These are phyloP conservation scores for Termitomyces titanicus DNA, from an alignment of 768 basidiomycete genomes.

Conservation along the genomic window DNA sequence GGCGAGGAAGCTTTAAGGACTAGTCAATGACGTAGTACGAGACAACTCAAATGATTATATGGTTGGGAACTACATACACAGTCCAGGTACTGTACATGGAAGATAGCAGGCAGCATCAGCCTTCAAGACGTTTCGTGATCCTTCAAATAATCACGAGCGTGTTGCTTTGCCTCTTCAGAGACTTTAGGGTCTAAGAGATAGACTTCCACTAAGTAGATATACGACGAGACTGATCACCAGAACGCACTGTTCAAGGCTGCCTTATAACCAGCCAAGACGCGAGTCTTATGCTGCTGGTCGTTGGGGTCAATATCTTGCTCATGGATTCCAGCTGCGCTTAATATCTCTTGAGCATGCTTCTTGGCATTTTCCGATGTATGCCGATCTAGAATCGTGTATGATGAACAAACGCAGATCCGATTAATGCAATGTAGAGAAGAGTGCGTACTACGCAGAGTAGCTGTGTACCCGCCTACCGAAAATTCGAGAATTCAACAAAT, in stretches of 20 bases:
- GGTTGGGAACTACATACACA: too few relatives aligned
- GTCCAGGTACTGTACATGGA: too few relatives aligned
- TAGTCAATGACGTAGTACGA: too few relatives aligned
- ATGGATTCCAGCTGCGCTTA: constrained; percentile 39
- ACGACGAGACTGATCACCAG: not conserved
- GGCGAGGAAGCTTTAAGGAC: too few relatives aligned
- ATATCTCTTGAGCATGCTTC: constrained; percentile 49
- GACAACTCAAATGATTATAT: too few relatives aligned
- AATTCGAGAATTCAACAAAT: too few relatives aligned
- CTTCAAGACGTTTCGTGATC: constrained; percentile 4
- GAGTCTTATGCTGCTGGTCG: constrained; percentile 38
- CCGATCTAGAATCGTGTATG: constrained; percentile 29
- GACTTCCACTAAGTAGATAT: not conserved
- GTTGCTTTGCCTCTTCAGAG: constrained; percentile 15
- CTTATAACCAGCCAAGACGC: constrained; percentile 54
- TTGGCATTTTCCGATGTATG: constrained; percentile 47
- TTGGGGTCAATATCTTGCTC: constrained; percentile 18
- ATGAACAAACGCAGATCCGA: not conserved
- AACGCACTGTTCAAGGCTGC: constrained; percentile 45
- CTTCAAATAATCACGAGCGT: constrained; percentile 11
- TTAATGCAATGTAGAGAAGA: not conserved
- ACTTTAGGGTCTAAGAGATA: constrained; percentile 15
- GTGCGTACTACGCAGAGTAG: constrained; percentile 39
- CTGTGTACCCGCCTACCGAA: constrained; percentile 43
- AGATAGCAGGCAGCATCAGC: not conserved